Base-by-base conservation (phyloP, 2,329 filamentous ascomycete genomes). In the Pseudogymnoascus sp. region DNA sequence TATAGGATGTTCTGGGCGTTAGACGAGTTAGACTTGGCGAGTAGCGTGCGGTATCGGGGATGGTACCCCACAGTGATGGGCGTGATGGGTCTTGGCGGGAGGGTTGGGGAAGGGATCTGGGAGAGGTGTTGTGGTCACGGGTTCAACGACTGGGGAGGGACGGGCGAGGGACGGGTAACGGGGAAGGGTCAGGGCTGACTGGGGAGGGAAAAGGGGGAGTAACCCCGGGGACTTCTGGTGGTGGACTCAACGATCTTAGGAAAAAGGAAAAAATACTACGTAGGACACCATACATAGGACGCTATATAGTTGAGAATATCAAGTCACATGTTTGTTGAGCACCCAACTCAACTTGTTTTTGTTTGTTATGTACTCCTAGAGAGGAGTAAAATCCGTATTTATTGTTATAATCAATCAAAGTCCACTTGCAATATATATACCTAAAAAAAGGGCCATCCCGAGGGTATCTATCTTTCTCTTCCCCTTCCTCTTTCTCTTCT, bases 401-500 rank as follows among this genome's bases (percentile, higher is more conserved):
- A n/a, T 29, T 31, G 23, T 31, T 54, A 31, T 54, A 54, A 54
- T 54, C 23, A 45, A 45, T 18, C 16, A 45, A 45, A 26, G 23
- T 51, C 47, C 47, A 54, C 47, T 7, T 54, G 47, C 47, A 54
- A 54, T 54, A 54, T 54, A 54, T 54, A 54, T 54, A 54, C 47
- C 47, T 54, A 54, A 54, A 54, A 54, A 51, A 54, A 51, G 11
- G 47, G 47, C 47, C 47, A 54, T 54, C 47, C 47, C 47, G 47
- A 54, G 47, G 47, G 47, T 54, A 54, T 54, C 23, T 54, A 54
- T 54, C 47, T 16, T 54, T 54, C 26, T 54, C 47, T 47, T 47
- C 8, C 42, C 26, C 42, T 51, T 51, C 21, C 45, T 51, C 45
- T 54, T 18, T 45, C 40, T 23, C 16, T 51, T 45, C 45, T 51